Conservation (phyloP, 2,329 filamentous ascomycete species). For the Paraconiothyrium sp. region DNA sequence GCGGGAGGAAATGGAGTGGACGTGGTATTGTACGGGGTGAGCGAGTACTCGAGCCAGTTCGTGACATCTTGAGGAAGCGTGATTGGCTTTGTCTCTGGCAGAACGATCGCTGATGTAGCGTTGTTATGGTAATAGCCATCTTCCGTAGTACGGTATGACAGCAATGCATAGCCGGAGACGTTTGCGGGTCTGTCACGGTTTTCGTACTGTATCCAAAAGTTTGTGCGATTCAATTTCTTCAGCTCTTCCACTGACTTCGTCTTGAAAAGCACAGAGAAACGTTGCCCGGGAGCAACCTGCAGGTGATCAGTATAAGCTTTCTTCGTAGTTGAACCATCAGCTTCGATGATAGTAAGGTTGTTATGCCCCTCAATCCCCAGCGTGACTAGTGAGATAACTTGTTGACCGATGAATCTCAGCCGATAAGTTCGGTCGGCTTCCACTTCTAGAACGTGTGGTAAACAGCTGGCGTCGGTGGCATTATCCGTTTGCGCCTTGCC, state of each 20-base stretch:
- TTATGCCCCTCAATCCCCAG: slow-evolving; percentile 67
- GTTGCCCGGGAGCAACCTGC: slow-evolving; percentile 67
- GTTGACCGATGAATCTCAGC: slow-evolving; percentile 67
- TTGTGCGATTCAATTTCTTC: slow-evolving; percentile 47
- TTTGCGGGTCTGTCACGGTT: slow-evolving; percentile 60
- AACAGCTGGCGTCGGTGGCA: slow-evolving; percentile 1
- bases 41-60: slow-evolving; percentile 51
- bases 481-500: slow-evolving; percentile 5
- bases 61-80: slow-evolving; percentile 44
- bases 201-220: slow-evolving; percentile 55
- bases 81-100: slow-evolving; percentile 36
- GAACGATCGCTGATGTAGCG: slow-evolving; percentile 1
- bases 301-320: slow-evolving; percentile 59
- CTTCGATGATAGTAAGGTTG: slow-evolving; percentile 67
- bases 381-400: slow-evolving; percentile 64
- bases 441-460: slow-evolving; percentile 58
- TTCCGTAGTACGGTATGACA: slow-evolving; percentile 52
- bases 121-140: slow-evolving; percentile 14
- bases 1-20: slow-evolving; percentile 45
- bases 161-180: slow-evolving; percentile 60
- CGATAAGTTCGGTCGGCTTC: slow-evolving; percentile 69
- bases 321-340: slow-evolving; percentile 64
- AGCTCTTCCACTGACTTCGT: slow-evolving; percentile 62
- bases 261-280: slow-evolving; percentile 66
- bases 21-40: slow-evolving; percentile 43